Conservation (phyloP, 768 basidiomycete genomes). For the Hirschioporus abietinus region DNA sequence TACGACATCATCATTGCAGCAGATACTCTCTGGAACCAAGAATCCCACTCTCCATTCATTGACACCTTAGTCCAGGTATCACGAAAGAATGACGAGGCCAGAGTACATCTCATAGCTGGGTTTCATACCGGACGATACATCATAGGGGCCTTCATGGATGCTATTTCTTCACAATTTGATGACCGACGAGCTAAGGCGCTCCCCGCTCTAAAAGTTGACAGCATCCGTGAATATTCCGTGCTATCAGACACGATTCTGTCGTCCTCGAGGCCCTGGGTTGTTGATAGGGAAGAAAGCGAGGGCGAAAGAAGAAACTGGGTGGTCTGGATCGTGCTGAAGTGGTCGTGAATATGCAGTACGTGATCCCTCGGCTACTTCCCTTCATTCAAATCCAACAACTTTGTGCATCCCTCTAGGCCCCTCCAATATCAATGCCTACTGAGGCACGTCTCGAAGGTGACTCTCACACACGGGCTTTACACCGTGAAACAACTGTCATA, state of each 20-base stretch:
- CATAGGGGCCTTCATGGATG: conserved; percentile 52
- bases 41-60: conserved; percentile 49
- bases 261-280: conserved; percentile 40
- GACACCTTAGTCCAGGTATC: conserved; percentile 46
- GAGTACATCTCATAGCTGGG: conserved; percentile 64
- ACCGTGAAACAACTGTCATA: background rate
- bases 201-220: conserved; percentile 28
- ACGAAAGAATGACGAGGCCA: conserved; percentile 35
- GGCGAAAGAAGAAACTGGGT: conserved; percentile 67
- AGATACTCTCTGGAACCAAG: conserved; percentile 76
- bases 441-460: no score
- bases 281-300: conserved; percentile 51
- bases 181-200: conserved; percentile 31
- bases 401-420: background rate
- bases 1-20: conserved; percentile 70
- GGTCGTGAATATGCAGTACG: conserved; percentile 22
- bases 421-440: no score
- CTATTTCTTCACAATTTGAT: conserved; percentile 16
- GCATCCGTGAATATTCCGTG: conserved; percentile 44
- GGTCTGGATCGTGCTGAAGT: conserved; percentile 57
- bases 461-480: background rate
- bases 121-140: conserved; percentile 75
- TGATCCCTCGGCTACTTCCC: background rate
- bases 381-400: background rate
- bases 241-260: conserved; percentile 14